phyloP scores from a whole-genome alignment of 2,329 filamentous ascomycete genomes.

The Paramyrothecium sp. region DNA sequence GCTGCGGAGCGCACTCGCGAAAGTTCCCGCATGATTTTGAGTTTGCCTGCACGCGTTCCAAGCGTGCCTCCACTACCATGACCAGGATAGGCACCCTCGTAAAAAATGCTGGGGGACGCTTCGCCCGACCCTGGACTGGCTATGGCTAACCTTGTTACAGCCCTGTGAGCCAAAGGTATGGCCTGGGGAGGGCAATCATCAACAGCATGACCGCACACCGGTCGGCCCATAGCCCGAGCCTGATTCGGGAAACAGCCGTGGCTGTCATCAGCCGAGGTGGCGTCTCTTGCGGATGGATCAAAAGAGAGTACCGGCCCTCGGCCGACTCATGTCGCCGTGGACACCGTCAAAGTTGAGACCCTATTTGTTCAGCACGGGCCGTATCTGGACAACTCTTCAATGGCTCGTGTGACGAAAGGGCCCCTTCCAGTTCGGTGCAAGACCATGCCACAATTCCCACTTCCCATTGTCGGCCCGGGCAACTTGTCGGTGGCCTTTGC shows the following conservation, averaged over 20 bases:
- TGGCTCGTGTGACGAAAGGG: neutral
- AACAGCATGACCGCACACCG: too few relatives aligned
- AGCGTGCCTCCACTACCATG: neutral
- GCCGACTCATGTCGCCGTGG: too few relatives aligned
- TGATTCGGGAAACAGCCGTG: neutral
- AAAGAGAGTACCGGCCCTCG: neutral
- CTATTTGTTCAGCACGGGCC: neutral
- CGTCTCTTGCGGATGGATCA: neutral
- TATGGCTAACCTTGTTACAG: neutral
- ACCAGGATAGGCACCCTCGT: neutral
- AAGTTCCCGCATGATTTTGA: too few relatives aligned
- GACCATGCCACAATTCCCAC: neutral
- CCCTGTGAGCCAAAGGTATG: neutral
- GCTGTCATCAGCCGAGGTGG: neutral
- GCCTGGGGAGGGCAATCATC: too few relatives aligned
- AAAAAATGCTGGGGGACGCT: too few relatives aligned
- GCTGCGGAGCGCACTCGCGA: too few relatives aligned
- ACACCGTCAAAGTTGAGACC: neutral
- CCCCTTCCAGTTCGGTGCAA: neutral
- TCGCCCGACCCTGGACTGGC: too few relatives aligned
- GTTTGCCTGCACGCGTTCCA: neutral
- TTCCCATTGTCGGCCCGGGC: neutral
- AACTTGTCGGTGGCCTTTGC: neutral
- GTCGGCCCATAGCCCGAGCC: too few relatives aligned
- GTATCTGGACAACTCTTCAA: neutral